phyloP scores from a whole-genome alignment of 768 basidiomycete species.

The Mycena chlorophos region DNA sequence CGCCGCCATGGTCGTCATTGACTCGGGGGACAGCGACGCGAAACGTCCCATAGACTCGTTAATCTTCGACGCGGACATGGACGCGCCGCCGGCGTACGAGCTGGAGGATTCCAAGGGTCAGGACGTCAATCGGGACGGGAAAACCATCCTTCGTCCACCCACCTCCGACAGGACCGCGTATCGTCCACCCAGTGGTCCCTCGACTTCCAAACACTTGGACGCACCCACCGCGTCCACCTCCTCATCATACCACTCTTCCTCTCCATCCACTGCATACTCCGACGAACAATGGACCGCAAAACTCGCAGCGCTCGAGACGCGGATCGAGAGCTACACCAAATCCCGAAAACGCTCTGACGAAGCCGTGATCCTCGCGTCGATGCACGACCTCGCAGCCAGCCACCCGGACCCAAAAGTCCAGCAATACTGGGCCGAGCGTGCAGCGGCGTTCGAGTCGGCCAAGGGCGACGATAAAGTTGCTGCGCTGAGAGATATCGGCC shows the following conservation, averaged over 20 bases:
- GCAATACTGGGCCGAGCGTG: slow-evolving; percentile 15
- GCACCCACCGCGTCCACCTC: not conserved
- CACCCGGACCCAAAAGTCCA: slow-evolving; percentile 16
- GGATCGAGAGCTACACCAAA: slow-evolving; percentile 20
- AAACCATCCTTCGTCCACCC: too few relatives aligned
- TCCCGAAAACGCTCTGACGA: slow-evolving; percentile 6
- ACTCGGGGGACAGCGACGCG: too few relatives aligned
- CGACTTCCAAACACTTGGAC: not conserved
- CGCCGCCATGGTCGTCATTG: too few relatives aligned
- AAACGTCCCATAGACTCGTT: too few relatives aligned
- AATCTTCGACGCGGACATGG: too few relatives aligned
- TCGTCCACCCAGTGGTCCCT: too few relatives aligned
- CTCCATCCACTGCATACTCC: not conserved
- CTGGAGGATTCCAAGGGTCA: too few relatives aligned
- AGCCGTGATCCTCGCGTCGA: slow-evolving; percentile 6
- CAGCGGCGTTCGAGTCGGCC: slow-evolving; percentile 13
- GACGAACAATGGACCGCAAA: slow-evolving; percentile 14
- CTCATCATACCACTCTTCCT: not conserved
- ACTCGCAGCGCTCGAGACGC: slow-evolving; percentile 7
- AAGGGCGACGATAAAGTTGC: slow-evolving; percentile 5
- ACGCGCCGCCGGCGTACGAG: too few relatives aligned
- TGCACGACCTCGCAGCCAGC: slow-evolving; percentile 17
- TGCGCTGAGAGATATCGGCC: slow-evolving; percentile 6
- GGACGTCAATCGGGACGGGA: too few relatives aligned
- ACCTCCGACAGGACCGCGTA: too few relatives aligned